Base-by-base conservation (phyloP, 805 yeast species). In the Wickerhamiella azyma region DNA sequence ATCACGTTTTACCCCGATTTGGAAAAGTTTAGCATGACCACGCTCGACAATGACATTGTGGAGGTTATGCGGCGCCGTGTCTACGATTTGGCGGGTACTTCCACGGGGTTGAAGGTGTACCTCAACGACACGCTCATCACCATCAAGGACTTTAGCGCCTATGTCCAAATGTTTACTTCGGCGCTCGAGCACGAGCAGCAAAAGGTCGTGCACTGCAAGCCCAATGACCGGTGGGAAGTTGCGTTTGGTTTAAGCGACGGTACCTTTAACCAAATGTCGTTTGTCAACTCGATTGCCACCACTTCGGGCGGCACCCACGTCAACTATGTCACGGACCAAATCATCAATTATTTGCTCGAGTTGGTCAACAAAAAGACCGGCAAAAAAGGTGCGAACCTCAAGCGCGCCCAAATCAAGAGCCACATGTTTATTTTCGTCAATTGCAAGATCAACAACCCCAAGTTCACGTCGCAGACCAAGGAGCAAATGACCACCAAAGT, bases 291-390 rank as follows among this genome's bases (percentile, higher is more conserved):
- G 6, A 92, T 92, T 60, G 98, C 98, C 0, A 92, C 98, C 0
- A 89, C 97, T 0, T 68, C 89, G 1, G 98, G 98, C 50, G 98
- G 98, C 55, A 83, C 98, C 0, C 98, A 92, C 62, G 94, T 86
- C 30, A 86, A 81, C 53, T 77, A 80, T 59, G 72, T 88, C 26
- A 70, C 94, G 4, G 96, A 89, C 61, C 85, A 88, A 66, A 73
- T 92, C 46, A 80, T 85, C 21, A 75, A 71, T 50, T 86, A 84
- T 61, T 74, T 88, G 47, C 66, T 77, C 47, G 96, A 83, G 11
- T 67, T 70, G 8, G 67, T 88, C 52, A 77, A 76, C 50, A 67
- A 66, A 46, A 68, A 68, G 48, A 75, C 75, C 55, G 50, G 49
- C 7, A 39, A 41, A 13, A 72, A 71, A 50, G 71, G 71, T 45